Conservation (phyloP, 2,329 filamentous ascomycete species). For the Phaeosphaeria sp. region DNA sequence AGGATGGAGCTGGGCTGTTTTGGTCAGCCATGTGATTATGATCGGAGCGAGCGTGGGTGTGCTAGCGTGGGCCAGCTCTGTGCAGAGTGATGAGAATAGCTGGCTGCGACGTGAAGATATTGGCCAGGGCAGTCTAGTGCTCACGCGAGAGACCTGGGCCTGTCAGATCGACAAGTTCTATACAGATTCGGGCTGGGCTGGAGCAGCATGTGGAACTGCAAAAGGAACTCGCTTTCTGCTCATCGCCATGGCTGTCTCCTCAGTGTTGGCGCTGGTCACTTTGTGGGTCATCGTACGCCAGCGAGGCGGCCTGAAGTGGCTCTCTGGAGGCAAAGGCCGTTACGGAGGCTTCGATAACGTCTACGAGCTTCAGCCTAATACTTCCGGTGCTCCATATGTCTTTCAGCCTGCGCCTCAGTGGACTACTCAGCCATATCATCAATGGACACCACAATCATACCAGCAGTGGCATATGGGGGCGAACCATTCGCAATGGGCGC, state of each 20-base stretch:
- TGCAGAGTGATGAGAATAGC: conserved; percentile 19
- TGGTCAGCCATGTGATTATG: conserved; percentile 21
- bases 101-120: conserved; percentile 29
- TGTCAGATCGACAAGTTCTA: conserved; percentile 33
- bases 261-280: conserved; percentile 22
- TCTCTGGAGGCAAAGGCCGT: conserved; percentile 32
- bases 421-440: conserved; percentile 6
- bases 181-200: conserved; percentile 28
- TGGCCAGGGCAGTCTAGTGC: conserved; percentile 11
- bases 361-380: conserved; percentile 28
- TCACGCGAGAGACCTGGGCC: conserved; percentile 36
- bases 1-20: conserved; percentile 34
- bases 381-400: background rate
- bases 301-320: conserved; percentile 37
- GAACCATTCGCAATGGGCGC: conserved; percentile 7
- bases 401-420: conserved; percentile 2
- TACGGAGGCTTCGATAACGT: conserved; percentile 35
- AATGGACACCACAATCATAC: conserved; percentile 3
- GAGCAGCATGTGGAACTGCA: conserved; percentile 28
- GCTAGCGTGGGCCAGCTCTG: conserved; percentile 27
- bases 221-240: conserved; percentile 34
- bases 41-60: conserved; percentile 23
- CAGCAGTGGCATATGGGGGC: conserved; percentile 9
- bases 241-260: conserved; percentile 27
- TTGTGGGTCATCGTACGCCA: conserved; percentile 27